Evolutionary conservation across 1,284 basidiomycete species (phyloP).

Genomic region (Tilletia caries): DNA sequence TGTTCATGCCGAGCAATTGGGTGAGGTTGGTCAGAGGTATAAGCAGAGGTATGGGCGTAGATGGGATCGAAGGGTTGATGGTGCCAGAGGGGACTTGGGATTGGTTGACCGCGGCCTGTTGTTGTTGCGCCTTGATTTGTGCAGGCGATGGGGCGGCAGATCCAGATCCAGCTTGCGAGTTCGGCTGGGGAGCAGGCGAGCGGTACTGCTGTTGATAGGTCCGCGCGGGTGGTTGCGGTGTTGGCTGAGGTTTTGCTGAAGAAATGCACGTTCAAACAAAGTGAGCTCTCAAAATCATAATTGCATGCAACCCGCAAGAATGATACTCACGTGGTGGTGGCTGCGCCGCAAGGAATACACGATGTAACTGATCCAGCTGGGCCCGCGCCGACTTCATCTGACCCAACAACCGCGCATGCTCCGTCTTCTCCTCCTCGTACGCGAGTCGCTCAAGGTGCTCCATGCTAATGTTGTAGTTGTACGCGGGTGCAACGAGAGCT

Average conservation of each 20-base stretch:
- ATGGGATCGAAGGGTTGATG: constrained; percentile 34
- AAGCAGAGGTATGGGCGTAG: constrained; percentile 47
- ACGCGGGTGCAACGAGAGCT: neutral
- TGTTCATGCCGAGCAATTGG: constrained; percentile 38
- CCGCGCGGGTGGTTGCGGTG: no score
- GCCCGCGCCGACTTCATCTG: constrained; percentile 34
- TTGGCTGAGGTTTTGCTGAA: no score
- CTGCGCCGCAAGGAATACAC: neutral
- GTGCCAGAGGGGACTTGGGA: neutral
- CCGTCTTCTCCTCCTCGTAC: constrained; percentile 38
- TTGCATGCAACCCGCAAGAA: no score
- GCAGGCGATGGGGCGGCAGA: constrained; percentile 1
- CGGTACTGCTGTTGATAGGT: neutral
- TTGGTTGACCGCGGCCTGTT: constrained; percentile 11
- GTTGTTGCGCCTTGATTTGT: constrained; percentile 14
- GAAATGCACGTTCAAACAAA: neutral
- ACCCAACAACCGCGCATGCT: constrained; percentile 31
- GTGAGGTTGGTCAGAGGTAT: constrained; percentile 45
- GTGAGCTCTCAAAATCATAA: no score
- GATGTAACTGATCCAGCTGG: constrained; percentile 31
- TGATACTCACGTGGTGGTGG: neutral
- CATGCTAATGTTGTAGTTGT: constrained; percentile 16
- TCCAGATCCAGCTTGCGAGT: no score
- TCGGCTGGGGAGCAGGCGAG: neutral
- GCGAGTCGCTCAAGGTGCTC: constrained; percentile 42